phyloP scores from a whole-genome alignment of 495 filamentous ascomycete genomes.

The Corynascus novoguineensis region DNA sequence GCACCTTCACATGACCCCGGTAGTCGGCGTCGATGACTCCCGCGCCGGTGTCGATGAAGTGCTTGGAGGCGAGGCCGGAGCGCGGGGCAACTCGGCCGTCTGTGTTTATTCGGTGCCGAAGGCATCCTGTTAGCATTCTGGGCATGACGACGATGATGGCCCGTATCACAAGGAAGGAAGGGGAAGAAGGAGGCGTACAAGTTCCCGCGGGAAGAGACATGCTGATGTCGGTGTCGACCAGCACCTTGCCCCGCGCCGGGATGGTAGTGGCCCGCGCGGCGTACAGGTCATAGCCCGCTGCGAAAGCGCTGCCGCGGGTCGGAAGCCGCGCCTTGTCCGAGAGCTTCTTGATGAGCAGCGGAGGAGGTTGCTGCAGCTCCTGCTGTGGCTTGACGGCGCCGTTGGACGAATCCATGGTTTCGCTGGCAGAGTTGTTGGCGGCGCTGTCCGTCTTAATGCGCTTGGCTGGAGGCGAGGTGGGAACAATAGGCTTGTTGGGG shows the following conservation, averaged over 20 bases:
- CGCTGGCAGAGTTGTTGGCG: conserved; percentile 14
- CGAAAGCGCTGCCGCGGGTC: conserved; percentile 80
- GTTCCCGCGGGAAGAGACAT: conserved; percentile 84
- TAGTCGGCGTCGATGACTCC: conserved; percentile 98
- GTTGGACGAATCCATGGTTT: conserved; percentile 12
- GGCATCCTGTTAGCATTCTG: no score
- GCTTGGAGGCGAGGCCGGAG: conserved; percentile 83
- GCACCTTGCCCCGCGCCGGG: conserved; percentile 71
- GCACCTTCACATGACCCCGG: conserved; percentile 84
- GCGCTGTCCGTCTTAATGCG: conserved; percentile 38
- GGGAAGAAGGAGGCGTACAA: conserved; percentile 52
- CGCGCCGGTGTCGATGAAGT: conserved; percentile 91
- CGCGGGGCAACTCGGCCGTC: conserved; percentile 91
- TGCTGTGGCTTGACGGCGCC: conserved; percentile 11
- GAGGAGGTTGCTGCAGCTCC: conserved; percentile 42
- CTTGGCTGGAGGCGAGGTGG: conserved; percentile 44
- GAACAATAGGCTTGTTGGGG: conserved; percentile 30
- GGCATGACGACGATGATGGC: no score
- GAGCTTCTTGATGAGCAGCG: conserved; percentile 82
- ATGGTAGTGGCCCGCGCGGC: conserved; percentile 67
- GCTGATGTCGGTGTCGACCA: conserved; percentile 84
- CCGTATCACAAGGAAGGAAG: no score
- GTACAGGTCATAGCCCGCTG: conserved; percentile 89
- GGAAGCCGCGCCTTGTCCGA: conserved; percentile 65
- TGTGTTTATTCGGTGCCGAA: conserved; percentile 31